These are phyloP conservation scores for Populus hybrid DNA, from an alignment of 441 rosid species.

Conservation along the genomic window DNA sequence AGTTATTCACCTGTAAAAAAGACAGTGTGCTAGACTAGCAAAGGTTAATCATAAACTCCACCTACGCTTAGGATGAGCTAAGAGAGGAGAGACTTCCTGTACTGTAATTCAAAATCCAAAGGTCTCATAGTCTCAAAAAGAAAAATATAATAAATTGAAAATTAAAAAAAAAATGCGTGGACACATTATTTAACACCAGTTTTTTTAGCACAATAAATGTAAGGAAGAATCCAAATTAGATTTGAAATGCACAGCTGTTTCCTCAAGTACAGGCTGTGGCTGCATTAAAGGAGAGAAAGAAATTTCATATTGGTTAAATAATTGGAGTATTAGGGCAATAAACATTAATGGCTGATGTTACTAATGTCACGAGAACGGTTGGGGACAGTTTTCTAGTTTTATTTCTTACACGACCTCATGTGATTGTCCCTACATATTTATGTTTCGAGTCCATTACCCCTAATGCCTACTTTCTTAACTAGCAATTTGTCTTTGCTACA, in stretches of 20 bases:
- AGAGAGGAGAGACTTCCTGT: neutral
- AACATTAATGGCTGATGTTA: conserved; percentile 38
- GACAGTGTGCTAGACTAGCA: neutral
- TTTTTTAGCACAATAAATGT: neutral
- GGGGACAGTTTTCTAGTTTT: conserved; percentile 14
- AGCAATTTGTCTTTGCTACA: neutral
- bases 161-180: too few relatives aligned
- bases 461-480: neutral
- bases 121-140: too few relatives aligned
- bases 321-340: conserved; percentile 10
- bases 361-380: conserved; percentile 38
- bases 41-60: neutral
- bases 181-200: too few relatives aligned
- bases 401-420: conserved; percentile 3
- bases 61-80: neutral
- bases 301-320: conserved; percentile 11
- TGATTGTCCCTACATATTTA: neutral
- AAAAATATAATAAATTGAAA: too few relatives aligned
- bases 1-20: neutral
- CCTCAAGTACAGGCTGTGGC: conserved; percentile 16
- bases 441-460: neutral
- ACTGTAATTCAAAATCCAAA: neutral
- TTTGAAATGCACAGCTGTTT: neutral
- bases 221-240: neutral
- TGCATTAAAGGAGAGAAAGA: conserved; percentile 34